Conservation (phyloP, 257 asterid genomes). For the Misopates orontium region DNA sequence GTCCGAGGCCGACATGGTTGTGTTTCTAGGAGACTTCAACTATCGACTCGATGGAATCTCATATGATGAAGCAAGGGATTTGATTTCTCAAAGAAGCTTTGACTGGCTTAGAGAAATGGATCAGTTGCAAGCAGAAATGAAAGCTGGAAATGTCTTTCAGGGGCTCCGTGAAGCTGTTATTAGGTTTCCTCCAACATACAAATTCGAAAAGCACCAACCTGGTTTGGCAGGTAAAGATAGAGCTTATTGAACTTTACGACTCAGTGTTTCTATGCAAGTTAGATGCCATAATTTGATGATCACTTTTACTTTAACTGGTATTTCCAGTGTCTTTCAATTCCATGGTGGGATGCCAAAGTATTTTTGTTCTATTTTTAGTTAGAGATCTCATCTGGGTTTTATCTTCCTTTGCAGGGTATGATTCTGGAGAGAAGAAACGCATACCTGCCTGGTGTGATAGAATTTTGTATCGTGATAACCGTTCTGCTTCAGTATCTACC, state of each 20-base stretch:
- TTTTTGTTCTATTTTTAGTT: slow-evolving; percentile 14
- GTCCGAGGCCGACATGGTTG: slow-evolving; percentile 95
- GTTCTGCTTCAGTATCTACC: slow-evolving; percentile 58
- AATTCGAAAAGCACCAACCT: slow-evolving; percentile 84
- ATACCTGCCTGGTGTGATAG: slow-evolving; percentile 99
- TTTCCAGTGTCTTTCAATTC: slow-evolving; percentile 9
- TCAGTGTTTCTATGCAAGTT: not conserved
- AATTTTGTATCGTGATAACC: slow-evolving; percentile 85
- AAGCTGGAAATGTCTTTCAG: slow-evolving; percentile 90
- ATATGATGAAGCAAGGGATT: slow-evolving; percentile 95
- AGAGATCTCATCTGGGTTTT: slow-evolving; percentile 28
- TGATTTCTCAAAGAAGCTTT: slow-evolving; percentile 90
- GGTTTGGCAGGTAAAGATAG: slow-evolving; percentile 81
- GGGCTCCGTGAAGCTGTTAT: slow-evolving; percentile 98
- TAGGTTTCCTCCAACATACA: slow-evolving; percentile 93
- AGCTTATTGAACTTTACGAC: slow-evolving; percentile 8
- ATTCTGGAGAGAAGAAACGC: slow-evolving; percentile 98
- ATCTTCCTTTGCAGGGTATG: slow-evolving; percentile 63
- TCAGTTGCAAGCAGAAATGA: slow-evolving; percentile 88
- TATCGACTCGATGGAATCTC: slow-evolving; percentile 91
- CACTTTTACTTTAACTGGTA: slow-evolving; percentile 8
- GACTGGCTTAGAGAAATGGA: slow-evolving; percentile 97
- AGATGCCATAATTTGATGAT: slow-evolving; percentile 1
- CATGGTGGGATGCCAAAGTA: not conserved
- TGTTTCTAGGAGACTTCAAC: slow-evolving; percentile 93